Base-by-base conservation (phyloP, 306 rosid genomes). In the Begonia masoniana region DNA sequence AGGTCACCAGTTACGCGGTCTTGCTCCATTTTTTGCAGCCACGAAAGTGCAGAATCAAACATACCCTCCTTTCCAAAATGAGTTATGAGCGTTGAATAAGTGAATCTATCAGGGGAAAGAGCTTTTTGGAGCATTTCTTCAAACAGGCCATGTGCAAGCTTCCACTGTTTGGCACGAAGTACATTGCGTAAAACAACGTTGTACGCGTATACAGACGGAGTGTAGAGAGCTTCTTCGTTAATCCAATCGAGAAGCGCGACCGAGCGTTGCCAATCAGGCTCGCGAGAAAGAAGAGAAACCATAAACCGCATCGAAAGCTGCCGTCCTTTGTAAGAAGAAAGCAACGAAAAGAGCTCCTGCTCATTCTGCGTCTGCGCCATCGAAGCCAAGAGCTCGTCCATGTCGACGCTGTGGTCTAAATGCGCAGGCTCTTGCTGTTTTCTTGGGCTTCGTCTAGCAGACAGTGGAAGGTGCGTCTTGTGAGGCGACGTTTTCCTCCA, bases 21-120 rank as follows among this genome's bases (percentile, higher is more conserved):
- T 61, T 74, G 85, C 58, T 89, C 97, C 97, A 89, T 89, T 57
- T 76, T 69, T 74, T 89, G 95, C 6, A 89, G 71, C 97, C 97
- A 89, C 43, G 78, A 77, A 23, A 89, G 67, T n/a, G 97, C 84
- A 0, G 83, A 63, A 73, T 89, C 97, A 66, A 82, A 85, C 82
- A 89, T 26, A 10, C 88, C 94, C 36, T 79, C 80, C 59, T 85
- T 89, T 26, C 94, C 83, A 47, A 89, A 89, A 65, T 60, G 59
- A 15, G 95, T 85, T 15, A 89, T 85, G 5, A 89, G 94, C 3
- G 95, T 85, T 3, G 97, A 89, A 47, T 85, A 89, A 55, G 97
- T 89, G 62, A 76, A 89, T 65, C 94, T 77, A 66, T 89, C 97
- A 9, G 97, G 94, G 0, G 97, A 75, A 4, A 89, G 61, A 15